Base-by-base conservation (phyloP, 139 green algal species). In the Chlorella ohadii region DNA sequence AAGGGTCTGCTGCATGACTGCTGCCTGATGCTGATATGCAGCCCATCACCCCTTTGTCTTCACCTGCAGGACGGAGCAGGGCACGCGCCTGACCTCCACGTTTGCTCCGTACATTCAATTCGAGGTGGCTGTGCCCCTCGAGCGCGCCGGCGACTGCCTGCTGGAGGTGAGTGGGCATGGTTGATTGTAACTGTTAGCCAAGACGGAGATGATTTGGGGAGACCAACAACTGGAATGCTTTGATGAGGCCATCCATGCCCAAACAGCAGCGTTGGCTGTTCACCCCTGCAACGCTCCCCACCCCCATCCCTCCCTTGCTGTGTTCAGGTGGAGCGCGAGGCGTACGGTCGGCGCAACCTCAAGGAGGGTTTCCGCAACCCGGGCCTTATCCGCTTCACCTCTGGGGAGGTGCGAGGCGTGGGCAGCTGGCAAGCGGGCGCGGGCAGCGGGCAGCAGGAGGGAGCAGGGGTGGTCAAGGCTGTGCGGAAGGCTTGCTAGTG, bases 91-190 rank as follows among this genome's bases (percentile, higher is more conserved):
- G 16, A 86, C 84, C 20, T 56, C 61, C 39, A 51, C 44, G 9
- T 51, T 51, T 51, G 44, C 44, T 16, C 44, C 44, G 44, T 51
- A 51, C 9, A 9, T 51, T 6, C 93, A 96, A 64, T 91, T 89
- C 28, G 93, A 96, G 85, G 85, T 95, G 38, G 84, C 79, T 3
- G 68, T 96, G 9, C 92, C 92, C 5, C 79, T 95, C 0, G 67
- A 66, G 6, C 81, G 56, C 6, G 87, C 88, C 13, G 92, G 89
- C 34, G 87, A 91, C 77, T 95, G 92, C 84, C 39, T 95, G 31
- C 78, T 82, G 72, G 63, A 33, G 76, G 63, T 94, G 27, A n/a
- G 72, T 0, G 22, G 38, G 2, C 4, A 25, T 11, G 27, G 22
- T 22, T 34, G 61, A 3, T 4, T 4, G 25, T 34, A 28, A 25